phyloP scores from a whole-genome alignment of 202 grass and related monocot species.

The Alloteropsis angusta region DNA sequence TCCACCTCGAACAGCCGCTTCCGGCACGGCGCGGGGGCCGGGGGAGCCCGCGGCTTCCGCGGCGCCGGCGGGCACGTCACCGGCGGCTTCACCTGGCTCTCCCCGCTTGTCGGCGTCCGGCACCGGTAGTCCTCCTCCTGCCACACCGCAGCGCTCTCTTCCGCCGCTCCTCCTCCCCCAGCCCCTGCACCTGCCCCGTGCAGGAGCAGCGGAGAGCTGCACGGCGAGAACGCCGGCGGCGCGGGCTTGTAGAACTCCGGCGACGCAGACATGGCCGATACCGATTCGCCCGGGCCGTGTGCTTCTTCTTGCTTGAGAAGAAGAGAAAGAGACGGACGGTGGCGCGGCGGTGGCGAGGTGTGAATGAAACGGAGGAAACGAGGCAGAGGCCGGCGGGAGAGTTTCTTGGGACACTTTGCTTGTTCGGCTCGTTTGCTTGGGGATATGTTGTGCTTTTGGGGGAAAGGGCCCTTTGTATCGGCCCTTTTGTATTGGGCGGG shows the following conservation, averaged over 20 bases:
- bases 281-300: background rate
- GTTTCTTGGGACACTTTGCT: conserved; percentile 32
- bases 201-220: conserved; percentile 34
- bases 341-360: background rate
- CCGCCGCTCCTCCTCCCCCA: background rate
- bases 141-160: background rate
- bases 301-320: background rate
- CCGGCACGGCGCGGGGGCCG: conserved; percentile 48
- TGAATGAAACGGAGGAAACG: conserved; percentile 22
- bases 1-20: conserved; percentile 73
- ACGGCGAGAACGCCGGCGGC: conserved; percentile 37
- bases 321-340: background rate
- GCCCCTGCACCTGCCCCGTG: background rate
- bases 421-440: conserved; percentile 33
- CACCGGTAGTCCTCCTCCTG: conserved; percentile 30
- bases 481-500: conserved; percentile 24
- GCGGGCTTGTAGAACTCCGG: conserved; percentile 68
- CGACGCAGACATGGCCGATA: conserved; percentile 44
- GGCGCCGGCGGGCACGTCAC: conserved; percentile 63
- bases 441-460: conserved; percentile 37
- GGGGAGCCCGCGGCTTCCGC: conserved; percentile 40
- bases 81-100: conserved; percentile 30
- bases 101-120: conserved; percentile 54
- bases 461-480: conserved; percentile 27
- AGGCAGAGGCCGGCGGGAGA: background rate